phyloP scores from a whole-genome alignment of 176 grass and related monocot species.

The Carex scoparia region DNA sequence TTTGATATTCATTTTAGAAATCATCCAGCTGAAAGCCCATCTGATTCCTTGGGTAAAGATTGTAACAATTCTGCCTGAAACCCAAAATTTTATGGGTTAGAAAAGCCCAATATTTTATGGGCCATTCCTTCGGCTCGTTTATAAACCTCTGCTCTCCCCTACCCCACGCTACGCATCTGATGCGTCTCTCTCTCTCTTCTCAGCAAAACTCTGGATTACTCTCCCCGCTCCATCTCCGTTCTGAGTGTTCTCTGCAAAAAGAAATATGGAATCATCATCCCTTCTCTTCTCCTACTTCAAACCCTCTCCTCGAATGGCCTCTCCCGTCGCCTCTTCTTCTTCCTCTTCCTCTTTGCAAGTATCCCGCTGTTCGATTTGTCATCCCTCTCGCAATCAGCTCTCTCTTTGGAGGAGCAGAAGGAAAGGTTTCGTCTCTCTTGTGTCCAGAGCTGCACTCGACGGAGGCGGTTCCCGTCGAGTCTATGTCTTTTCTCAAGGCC shows the following conservation, averaged over 20 bases:
- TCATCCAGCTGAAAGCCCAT: too few relatives aligned
- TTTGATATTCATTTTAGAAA: too few relatives aligned
- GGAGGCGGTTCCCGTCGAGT: constrained; percentile 35
- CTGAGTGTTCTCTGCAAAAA: background rate
- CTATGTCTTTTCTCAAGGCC: constrained; percentile 53
- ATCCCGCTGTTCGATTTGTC: constrained; percentile 7
- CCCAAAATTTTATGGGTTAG: background rate
- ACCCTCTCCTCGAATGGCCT: constrained; percentile 1
- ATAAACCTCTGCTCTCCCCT: background rate
- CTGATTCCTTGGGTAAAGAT: too few relatives aligned
- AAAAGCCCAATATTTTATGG: background rate
- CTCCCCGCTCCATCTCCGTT: background rate
- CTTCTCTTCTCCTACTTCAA: constrained; percentile 48
- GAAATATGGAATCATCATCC: constrained; percentile 59
- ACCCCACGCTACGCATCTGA: too few relatives aligned
- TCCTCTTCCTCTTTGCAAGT: constrained; percentile 11
- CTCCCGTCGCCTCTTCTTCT: background rate
- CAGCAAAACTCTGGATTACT: background rate
- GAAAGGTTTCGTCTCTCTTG: constrained; percentile 9
- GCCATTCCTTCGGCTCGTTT: background rate
- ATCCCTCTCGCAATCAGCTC: constrained; percentile 9
- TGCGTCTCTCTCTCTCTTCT: background rate
- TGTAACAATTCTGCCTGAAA: too few relatives aligned
- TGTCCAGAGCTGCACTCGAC: constrained; percentile 28
- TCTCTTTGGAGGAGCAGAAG: background rate